These are phyloP conservation scores for Coemansia sp. DNA, from an alignment of 192 early-diverging fungal species.

Conservation along the genomic window DNA sequence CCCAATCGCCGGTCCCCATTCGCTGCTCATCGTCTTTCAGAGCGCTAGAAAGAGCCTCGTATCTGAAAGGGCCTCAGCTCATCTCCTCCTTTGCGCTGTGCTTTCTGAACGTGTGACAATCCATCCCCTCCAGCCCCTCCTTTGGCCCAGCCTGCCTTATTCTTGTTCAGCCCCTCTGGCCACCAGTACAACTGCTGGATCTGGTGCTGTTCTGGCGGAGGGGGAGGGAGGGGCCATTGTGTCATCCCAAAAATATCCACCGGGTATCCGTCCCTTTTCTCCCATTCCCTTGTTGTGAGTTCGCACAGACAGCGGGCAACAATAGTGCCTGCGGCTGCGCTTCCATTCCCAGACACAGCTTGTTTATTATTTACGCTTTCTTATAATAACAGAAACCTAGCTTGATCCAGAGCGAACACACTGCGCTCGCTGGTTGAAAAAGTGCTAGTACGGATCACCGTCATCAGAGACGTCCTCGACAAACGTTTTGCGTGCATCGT, in stretches of 20 bases:
- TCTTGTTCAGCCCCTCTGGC: neutral
- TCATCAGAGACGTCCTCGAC: slow-evolving; percentile 52
- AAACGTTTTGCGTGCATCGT: slow-evolving; percentile 29
- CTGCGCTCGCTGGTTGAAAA: too few relatives aligned
- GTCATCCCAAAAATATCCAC: too few relatives aligned
- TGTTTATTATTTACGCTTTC: too few relatives aligned
- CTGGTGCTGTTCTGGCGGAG: neutral
- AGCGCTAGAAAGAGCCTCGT: neutral
- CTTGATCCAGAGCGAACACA: too few relatives aligned
- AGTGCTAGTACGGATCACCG: slow-evolving; percentile 3
- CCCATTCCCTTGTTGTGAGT: too few relatives aligned
- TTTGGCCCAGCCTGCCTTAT: neutral
- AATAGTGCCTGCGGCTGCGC: too few relatives aligned
- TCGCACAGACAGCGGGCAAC: too few relatives aligned
- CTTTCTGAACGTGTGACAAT: neutral
- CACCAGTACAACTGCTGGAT: neutral
- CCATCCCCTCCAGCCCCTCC: neutral
- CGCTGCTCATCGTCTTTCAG: neutral
- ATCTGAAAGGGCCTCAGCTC: too few relatives aligned
- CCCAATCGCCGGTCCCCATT: neutral
- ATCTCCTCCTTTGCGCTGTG: neutral
- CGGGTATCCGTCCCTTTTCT: too few relatives aligned
- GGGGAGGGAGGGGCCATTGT: too few relatives aligned
- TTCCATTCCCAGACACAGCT: too few relatives aligned
- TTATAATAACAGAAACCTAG: too few relatives aligned